Evolutionary conservation across 805 yeast genomes (phyloP), one percentile per base, ranked within the genome.

Genomic region (Candida maesae): DNA sequence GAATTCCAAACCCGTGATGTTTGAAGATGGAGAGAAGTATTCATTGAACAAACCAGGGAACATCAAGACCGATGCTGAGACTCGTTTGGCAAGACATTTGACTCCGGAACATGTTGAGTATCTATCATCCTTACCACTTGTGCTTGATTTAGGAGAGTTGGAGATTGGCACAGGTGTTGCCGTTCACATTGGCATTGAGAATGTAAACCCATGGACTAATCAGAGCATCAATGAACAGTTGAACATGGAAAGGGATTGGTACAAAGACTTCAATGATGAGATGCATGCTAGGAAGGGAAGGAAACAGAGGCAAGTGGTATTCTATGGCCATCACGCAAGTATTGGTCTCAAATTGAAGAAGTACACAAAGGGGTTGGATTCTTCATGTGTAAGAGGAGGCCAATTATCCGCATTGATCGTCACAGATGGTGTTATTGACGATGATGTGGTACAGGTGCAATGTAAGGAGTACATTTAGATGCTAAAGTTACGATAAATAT

Each of bases 261-360:
- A 68, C 27, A 64, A 53, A 11, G 55, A 59, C 13, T 56, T 60
- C 23, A 60, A 58, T 8, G 14, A 33, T 21, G 50, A 45, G 28
- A 47, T 47, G 43, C 45, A 41, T 32, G 44, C 41, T 6, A 58
- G 46, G n/a, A 51, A 52, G 26, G 59, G 63, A 30, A 61, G 55
- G 40, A 50, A 43, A n/a, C n/a, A n/a, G n/a, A n/a, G n/a, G n/a
- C n/a, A n/a, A 31, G 62, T 59, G 17, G 88, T 86, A 4, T 78
- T 77, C 53, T 90, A 90, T 58, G 98, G 97, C 1, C 98, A 90
- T 57, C 95, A 87, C 57, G 95, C 97, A 4, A 69, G 78, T 41
- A 67, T 81, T 40, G 96, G 96, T 1, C 71, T 89, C 36, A 78
- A 74, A 41, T 48, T 81, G 36, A 73, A 74, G 49, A 73, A 74